Base-by-base conservation (phyloP, 2,329 filamentous ascomycete genomes). In the Didymellaceae sp. region DNA sequence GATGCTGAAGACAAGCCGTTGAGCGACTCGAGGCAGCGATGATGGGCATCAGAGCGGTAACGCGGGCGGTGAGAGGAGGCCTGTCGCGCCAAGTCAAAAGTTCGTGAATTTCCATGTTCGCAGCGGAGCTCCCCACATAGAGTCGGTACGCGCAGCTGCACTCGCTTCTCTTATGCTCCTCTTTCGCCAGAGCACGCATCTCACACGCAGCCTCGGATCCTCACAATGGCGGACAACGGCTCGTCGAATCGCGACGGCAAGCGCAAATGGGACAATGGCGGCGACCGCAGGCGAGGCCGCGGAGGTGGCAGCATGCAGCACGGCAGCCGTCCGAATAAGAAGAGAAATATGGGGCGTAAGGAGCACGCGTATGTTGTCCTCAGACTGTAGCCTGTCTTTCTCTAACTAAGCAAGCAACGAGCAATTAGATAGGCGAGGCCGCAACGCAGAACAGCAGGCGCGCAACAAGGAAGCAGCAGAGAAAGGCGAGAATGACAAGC, bases 281-380 rank as follows among this genome's bases (percentile, higher is more conserved):
- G 59, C 45, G 59, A 61, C 45, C 57, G 63, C 50, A 51, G 62
- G 37, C 59, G 62, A 45, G 59, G 63, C 53, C 57, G 66, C 67
- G 68, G 70, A 40, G 62, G 66, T 67, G 66, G 63, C 49, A 61
- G 60, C 43, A 59, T 73, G 41, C 69, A 73, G 59, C 70, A 72
- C 51, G 70, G 70, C 57, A 71, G 70, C 66, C 67, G 63, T 70
- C 54, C 62, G 70, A 76, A 78, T 80, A 85, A 84, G 82, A 86
- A 82, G 70, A 79, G 79, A 72, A 82, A 87, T 82, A 76, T 87
- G 82, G 86, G 86, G 63, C 77, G 86, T 73, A 78, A 77, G 54
- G 85, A 86, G 69, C 86, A 83, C 75, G 80, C 80, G 86, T 88
- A 78, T 70, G 49, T 46, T 14, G 1, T 8, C 18, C 4, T 26